phyloP scores from a whole-genome alignment of 1,284 basidiomycete species.

The Microbotryomycetes sp. region DNA sequence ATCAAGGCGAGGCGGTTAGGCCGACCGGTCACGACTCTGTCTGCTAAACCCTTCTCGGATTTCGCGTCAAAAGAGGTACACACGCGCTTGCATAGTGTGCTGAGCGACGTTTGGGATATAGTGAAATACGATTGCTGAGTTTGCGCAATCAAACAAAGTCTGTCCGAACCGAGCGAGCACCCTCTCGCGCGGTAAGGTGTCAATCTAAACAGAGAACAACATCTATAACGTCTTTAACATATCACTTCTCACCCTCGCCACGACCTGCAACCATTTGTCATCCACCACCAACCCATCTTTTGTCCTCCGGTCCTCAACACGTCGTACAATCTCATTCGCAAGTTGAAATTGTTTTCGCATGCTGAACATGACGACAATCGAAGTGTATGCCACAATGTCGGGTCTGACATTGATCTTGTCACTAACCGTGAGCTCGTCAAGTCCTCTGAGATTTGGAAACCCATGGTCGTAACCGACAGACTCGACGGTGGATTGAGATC shows the following conservation, averaged over 20 bases:
- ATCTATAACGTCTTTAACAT: too few species aligned
- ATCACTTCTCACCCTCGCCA: background rate
- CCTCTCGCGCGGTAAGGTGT: too few species aligned
- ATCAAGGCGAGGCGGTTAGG: conserved; percentile 15
- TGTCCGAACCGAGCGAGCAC: too few species aligned
- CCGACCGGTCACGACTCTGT: conserved; percentile 18
- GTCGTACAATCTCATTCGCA: background rate
- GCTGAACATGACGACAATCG: background rate
- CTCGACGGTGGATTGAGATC: too few species aligned
- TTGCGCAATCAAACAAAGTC: too few species aligned
- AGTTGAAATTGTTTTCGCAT: background rate
- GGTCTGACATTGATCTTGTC: background rate
- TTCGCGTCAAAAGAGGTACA: too few species aligned
- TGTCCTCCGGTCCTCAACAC: background rate
- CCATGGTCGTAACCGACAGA: background rate
- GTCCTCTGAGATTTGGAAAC: background rate
- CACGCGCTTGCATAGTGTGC: too few species aligned
- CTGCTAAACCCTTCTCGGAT: conserved; percentile 6
- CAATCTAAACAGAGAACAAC: too few species aligned
- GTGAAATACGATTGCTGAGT: too few species aligned
- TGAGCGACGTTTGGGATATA: too few species aligned
- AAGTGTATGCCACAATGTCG: background rate
- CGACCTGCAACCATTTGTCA: background rate
- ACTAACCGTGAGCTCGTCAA: background rate
- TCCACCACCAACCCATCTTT: background rate